Conservation (phyloP, 495 filamentous ascomycete species). For the Chaetomidium leptoderma region DNA sequence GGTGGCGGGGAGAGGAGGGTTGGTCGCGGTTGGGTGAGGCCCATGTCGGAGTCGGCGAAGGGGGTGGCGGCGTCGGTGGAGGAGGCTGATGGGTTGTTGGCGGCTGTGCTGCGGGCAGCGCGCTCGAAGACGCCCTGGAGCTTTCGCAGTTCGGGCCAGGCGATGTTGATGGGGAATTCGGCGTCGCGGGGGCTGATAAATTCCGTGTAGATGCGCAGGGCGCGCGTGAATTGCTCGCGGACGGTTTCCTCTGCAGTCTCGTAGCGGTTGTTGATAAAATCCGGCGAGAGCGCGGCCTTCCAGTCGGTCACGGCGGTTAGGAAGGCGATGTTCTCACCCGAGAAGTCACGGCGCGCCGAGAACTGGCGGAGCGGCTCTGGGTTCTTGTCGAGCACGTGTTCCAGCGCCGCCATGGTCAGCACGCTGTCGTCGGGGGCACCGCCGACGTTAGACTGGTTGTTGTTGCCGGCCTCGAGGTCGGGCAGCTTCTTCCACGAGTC, state of each 20-base stretch:
- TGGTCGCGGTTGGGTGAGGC: neutral
- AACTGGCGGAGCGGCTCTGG: constrained; percentile 54
- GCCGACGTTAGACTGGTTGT: constrained; percentile 31
- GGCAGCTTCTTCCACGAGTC: constrained; percentile 31
- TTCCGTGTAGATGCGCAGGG: constrained; percentile 54
- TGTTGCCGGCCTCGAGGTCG: constrained; percentile 22
- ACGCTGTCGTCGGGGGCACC: constrained; percentile 38
- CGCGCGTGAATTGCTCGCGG: constrained; percentile 46
- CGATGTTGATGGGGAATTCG: constrained; percentile 62
- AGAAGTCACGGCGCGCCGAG: constrained; percentile 59
- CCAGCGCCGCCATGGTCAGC: constrained; percentile 56
- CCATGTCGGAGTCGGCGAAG: constrained; percentile 20
- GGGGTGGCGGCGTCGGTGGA: constrained; percentile 17
- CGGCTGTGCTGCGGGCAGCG: constrained; percentile 25
- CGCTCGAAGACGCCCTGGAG: constrained; percentile 33
- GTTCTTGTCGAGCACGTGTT: constrained; percentile 53
- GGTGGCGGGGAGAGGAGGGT: neutral
- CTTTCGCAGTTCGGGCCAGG: constrained; percentile 28
- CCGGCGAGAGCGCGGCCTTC: constrained; percentile 35
- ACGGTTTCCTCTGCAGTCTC: constrained; percentile 24
- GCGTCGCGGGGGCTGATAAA: constrained; percentile 54
- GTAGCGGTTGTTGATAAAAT: constrained; percentile 21
- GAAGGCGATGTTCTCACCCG: constrained; percentile 66
- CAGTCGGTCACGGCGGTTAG: constrained; percentile 55
- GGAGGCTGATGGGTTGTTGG: constrained; percentile 2